phyloP scores from a whole-genome alignment of 176 grass and related monocot species.

The Cenchrus fungigraminus region DNA sequence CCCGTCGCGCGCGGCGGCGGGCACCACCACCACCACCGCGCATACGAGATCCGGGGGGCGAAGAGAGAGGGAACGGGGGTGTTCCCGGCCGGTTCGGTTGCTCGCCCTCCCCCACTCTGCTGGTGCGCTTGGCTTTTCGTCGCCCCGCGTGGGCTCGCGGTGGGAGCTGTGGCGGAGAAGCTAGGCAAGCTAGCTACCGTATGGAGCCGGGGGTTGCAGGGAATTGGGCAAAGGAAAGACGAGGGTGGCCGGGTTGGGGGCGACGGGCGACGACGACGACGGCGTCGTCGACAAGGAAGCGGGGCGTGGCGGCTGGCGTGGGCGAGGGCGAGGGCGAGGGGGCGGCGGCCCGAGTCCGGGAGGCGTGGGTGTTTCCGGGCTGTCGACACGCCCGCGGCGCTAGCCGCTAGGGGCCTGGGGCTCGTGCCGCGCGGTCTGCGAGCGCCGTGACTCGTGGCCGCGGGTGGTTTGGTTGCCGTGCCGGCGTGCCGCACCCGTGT shows the following conservation, averaged over 20 bases:
- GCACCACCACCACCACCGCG: conserved; percentile 13
- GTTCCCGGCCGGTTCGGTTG: not conserved
- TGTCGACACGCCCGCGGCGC: not conserved
- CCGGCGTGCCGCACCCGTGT: not conserved
- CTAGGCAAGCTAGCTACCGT: not conserved
- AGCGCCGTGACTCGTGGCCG: not conserved
- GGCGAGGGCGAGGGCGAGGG: not conserved
- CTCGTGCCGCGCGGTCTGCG: not conserved
- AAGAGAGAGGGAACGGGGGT: not conserved
- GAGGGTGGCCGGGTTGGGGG: not conserved
- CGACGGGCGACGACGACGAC: conserved; percentile 26
- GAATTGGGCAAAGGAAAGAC: not conserved
- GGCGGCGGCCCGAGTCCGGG: not conserved
- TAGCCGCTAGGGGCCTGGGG: not conserved
- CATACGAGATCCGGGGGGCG: conserved; percentile 52
- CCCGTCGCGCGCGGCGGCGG: not conserved
- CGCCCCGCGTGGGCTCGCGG: not conserved
- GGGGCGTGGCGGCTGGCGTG: not conserved
- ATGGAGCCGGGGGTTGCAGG: not conserved
- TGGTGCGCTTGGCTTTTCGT: conserved; percentile 6
- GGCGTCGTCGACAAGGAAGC: conserved; percentile 39
- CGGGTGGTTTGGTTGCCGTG: not conserved
- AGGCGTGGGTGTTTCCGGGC: not conserved
- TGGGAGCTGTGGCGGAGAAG: conserved; percentile 29
- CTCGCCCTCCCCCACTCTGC: not conserved